phyloP scores from a whole-genome alignment of 2,329 filamentous ascomycete genomes.

The Lojkania enalia region DNA sequence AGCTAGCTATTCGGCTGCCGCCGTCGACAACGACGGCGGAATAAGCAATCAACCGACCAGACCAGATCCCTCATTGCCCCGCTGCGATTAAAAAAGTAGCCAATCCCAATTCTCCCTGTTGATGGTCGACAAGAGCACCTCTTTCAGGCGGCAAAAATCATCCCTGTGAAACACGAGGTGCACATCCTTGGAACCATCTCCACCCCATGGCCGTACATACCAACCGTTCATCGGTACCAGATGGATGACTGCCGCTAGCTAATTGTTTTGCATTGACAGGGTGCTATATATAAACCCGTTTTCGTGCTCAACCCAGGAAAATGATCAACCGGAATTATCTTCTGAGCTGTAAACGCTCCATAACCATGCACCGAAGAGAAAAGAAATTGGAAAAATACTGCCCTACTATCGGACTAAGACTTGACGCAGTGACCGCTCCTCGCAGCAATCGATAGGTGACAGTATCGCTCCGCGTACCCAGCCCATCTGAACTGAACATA shows the following conservation, averaged over 20 bases:
- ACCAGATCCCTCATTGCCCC: not conserved
- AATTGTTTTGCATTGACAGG: slow-evolving; percentile 12
- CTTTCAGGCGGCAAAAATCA: slow-evolving; percentile 3
- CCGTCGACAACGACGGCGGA: slow-evolving; percentile 5
- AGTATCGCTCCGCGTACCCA: no score
- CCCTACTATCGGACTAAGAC: no score
- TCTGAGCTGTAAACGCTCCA: not conserved
- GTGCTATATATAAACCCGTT: slow-evolving; percentile 17
- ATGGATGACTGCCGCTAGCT: slow-evolving; percentile 1
- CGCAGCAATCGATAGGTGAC: no score
- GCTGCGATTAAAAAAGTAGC: not conserved
- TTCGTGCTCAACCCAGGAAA: slow-evolving; percentile 11
- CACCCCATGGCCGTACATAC: not conserved
- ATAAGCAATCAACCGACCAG: slow-evolving; percentile 11
- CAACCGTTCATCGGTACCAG: slow-evolving; percentile 10
- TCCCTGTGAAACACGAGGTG: slow-evolving; percentile 5
- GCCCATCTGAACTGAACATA: no score
- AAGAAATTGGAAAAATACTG: no score
- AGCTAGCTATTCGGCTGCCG: slow-evolving; percentile 4
- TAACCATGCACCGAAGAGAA: no score
- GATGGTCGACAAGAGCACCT: not conserved
- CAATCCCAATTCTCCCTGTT: not conserved
- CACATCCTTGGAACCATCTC: slow-evolving; percentile 2
- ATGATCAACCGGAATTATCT: no score
- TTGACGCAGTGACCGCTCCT: no score